Base-by-base conservation (phyloP, 2,329 filamentous ascomycete genomes). In the Scortechinia acanthostroma region DNA sequence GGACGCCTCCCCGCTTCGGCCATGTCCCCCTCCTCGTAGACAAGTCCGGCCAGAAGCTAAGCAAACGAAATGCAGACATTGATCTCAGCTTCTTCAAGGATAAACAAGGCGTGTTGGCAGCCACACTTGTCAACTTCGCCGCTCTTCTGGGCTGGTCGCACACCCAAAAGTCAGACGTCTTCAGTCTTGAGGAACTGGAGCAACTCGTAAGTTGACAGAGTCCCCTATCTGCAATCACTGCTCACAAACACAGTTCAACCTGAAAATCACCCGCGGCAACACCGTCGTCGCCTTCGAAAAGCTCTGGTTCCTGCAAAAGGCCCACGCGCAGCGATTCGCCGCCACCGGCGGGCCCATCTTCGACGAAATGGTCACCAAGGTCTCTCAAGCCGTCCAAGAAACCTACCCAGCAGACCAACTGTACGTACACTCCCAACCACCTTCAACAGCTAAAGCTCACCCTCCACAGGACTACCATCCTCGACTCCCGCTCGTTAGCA, bases 231-330 rank as follows among this genome's bases (percentile, higher is more conserved):
- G 43, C 10, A 21, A 21, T 43, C 46, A 37, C 21, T 22, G 43
- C 51, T 15, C 48, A n/a, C n/a, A n/a, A n/a, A n/a, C n/a, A n/a
- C n/a, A 88, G 77, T 91, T 96, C 58, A 80, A 83, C 42, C 73
- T 95, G 51, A 90, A 89, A 57, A 94, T 96, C 64, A 97, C 90
- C 2, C 88, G 86, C 54, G 91, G 91, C 6, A 91, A 96, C 59
- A 88, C 91, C 4, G 84, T 86, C 14, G 88, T 96, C 16, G 81
- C 86, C 17, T 76, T 83, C 43, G 79, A 82, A 43, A 98, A 97
- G 58, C 74, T 97, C 15, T 76, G 79, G 53, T 88, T 83, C 60
- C 75, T 97, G 43, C 88, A 96, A 56, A 80, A 77, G 53, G 74
- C 77, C 42, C 88, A 91, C 57, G 35, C 35, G 13, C 35, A 40